These are phyloP conservation scores for Porcisia deanei DNA, from an alignment of 208 protist genomes.

Conservation along the genomic window DNA sequence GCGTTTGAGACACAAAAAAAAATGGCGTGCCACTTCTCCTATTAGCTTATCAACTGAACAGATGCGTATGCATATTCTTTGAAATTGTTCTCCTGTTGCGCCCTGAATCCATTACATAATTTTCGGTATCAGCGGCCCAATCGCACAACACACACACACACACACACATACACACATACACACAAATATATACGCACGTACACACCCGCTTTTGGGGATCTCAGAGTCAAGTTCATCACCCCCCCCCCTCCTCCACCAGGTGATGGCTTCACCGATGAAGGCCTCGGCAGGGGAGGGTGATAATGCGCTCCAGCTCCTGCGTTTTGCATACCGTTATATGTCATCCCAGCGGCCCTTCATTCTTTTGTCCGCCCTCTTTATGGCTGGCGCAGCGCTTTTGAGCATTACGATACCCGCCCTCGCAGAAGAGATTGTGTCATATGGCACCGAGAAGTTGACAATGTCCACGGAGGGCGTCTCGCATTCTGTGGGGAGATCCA, in stretches of 20 bases:
- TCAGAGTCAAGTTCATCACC: not conserved
- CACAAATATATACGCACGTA: not conserved
- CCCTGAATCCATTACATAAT: no score
- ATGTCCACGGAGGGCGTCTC: constrained; percentile 2
- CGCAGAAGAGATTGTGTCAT: constrained; percentile 54
- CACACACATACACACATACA: not conserved
- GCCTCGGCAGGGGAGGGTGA: not conserved
- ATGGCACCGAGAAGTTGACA: constrained; percentile 21
- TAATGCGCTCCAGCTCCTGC: constrained; percentile 20
- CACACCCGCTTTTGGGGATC: not conserved
- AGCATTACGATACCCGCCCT: constrained; percentile 42
- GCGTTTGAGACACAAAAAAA: no score
- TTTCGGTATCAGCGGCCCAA: no score
- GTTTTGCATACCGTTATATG: constrained; percentile 49
- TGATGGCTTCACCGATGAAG: not conserved
- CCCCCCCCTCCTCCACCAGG: not conserved
- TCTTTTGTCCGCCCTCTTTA: constrained; percentile 33
- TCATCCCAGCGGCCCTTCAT: constrained; percentile 36
- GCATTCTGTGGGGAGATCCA: not conserved
- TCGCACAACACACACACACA: not conserved
- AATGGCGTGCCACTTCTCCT: no score
- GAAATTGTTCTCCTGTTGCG: no score
- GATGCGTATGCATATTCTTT: no score
- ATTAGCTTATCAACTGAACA: no score
- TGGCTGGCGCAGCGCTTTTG: constrained; percentile 44